Evolutionary conservation across 1,284 basidiomycete species (phyloP).

Genomic region (Somion occarium): DNA sequence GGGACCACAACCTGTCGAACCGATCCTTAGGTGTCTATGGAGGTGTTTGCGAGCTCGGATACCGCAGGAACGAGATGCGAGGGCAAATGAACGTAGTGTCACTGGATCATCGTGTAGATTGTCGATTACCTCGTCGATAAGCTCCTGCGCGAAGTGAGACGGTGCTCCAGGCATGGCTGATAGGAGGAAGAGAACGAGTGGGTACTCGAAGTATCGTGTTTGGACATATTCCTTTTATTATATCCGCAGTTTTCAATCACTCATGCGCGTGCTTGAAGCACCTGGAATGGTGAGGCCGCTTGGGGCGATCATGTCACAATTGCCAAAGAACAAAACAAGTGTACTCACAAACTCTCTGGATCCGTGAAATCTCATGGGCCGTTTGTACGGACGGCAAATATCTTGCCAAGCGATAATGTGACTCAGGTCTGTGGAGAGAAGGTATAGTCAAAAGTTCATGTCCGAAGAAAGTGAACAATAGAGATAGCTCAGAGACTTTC

Average conservation of each 20-base stretch:
- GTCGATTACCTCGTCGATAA: constrained; percentile 9
- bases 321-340: no score
- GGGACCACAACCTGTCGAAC: neutral
- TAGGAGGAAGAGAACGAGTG: neutral
- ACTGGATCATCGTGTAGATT: neutral
- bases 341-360: no score
- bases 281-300: neutral
- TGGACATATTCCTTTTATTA: neutral
- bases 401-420: no score
- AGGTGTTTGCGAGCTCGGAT: neutral
- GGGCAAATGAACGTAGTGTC: constrained; percentile 1
- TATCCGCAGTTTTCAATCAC: neutral
- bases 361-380: no score
- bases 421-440: no score
- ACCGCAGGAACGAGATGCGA: constrained; percentile 2
- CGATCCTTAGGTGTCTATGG: constrained; percentile 7
- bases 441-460: no score
- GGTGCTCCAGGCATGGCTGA: neutral
- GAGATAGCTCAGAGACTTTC: neutral
- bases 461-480: neutral
- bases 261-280: no score
- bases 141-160: constrained; percentile 3
- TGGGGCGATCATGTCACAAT: no score
- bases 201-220: neutral
- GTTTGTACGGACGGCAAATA: no score